Base-by-base conservation (phyloP, 2,329 filamentous ascomycete genomes). In the Fusarium floridanum region DNA sequence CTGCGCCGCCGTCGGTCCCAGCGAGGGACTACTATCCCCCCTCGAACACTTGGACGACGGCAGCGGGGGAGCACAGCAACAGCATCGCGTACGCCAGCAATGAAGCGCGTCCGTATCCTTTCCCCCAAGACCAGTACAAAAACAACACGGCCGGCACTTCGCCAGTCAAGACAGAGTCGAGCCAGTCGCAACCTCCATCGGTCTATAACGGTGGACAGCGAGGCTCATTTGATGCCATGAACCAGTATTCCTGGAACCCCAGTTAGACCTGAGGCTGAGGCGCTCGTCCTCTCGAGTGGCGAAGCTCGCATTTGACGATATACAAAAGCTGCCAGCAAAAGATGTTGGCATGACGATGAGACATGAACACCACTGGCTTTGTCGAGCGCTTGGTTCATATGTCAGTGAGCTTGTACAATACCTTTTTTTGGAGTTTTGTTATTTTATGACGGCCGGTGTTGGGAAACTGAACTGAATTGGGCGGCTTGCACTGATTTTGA, bases 221-320 rank as follows among this genome's bases (percentile, higher is more conserved):
- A 55, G 84, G 83, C 20, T 87, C 87, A 16, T 88, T 87, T 67
- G 85, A 86, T 64, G 83, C 82, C 59, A 83, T 89, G 80, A 87
- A 85, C 78, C 87, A 90, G 78, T 91, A 91, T 78, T 89, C 88
- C 36, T 91, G 89, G 89, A 89, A 86, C 73, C 82, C 85, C 61
- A 88, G 86, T 66, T 88, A 81, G 73, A 62, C 65, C 24, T 27
- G 24, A 27, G 24, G 24, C 48, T 72, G 29, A 37, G 55, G 39
- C n/a, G 41, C 48, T 53, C 48, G 17, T 66, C 56, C 16, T 60
- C 48, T 45, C 41, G 22, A 66, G 61, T 68, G 53, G 39, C 62
- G 64, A 74, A 74, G 67, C 67, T 74, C 64, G 57, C 66, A 71
- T 71, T 71, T 63, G 71, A 77, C 60, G 70, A 77, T 73, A 71